Evolutionary conservation across 371 early-diverging fungal genomes (phyloP).

Genomic region (Coemansia sp.): DNA sequence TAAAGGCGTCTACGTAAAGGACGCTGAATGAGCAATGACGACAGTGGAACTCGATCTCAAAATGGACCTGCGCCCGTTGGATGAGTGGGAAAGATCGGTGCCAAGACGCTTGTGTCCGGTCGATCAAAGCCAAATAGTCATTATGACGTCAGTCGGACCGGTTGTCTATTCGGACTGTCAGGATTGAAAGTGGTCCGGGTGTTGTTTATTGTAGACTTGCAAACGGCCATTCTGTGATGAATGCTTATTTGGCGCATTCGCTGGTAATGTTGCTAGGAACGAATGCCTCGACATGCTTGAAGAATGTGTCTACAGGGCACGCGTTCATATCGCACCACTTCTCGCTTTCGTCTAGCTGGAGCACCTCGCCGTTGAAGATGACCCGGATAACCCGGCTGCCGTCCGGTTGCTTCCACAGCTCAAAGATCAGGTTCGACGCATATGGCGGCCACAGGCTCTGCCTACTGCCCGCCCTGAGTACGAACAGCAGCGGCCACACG

Average conservation of each 20-base stretch:
- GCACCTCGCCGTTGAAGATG: constrained; percentile 55
- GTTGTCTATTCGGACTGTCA: no score
- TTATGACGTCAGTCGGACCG: no score
- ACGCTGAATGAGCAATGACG: no score
- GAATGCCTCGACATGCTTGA: constrained; percentile 41
- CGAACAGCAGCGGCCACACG: constrained; percentile 52
- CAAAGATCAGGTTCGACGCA: constrained; percentile 58
- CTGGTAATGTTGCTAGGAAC: constrained; percentile 43
- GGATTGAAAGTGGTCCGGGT: no score
- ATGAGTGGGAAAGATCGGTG: no score
- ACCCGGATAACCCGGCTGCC: constrained; percentile 54
- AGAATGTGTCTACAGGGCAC: constrained; percentile 54
- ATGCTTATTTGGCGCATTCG: constrained; percentile 27
- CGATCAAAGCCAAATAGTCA: no score
- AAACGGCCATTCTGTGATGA: no score
- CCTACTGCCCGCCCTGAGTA: constrained; percentile 45
- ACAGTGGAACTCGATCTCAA: no score
- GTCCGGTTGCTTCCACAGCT: constrained; percentile 55
- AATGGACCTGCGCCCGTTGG: no score
- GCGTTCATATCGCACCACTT: constrained; percentile 58
- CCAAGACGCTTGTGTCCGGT: no score
- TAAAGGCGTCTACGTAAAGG: neutral
- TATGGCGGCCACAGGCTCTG: constrained; percentile 63
- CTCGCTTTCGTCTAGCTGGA: constrained; percentile 26
- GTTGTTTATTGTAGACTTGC: no score